phyloP scores from a whole-genome alignment of 108 stramenopile genomes.

The Nitzschia palea region DNA sequence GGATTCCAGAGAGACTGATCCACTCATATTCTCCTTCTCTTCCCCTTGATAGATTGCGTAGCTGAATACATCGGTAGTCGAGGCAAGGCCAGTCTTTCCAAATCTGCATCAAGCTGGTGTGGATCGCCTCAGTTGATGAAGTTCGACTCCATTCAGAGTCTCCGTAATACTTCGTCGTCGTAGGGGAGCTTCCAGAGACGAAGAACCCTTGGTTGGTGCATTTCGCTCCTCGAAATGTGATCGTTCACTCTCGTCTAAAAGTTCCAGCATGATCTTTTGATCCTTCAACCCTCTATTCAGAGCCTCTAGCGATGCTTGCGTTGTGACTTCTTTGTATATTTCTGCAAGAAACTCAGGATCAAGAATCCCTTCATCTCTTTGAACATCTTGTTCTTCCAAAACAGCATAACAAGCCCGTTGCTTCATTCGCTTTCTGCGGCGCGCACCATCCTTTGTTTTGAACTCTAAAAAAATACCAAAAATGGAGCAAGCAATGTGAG shows the following conservation, averaged over 20 bases:
- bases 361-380: constrained; percentile 8
- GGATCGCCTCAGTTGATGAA: neutral
- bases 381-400: constrained; percentile 22
- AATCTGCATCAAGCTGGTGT: too few relatives aligned
- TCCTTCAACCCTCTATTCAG: constrained; percentile 17
- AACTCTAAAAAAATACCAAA: constrained; percentile 3
- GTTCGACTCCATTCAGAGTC: neutral
- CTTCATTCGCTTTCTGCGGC: constrained; percentile 3
- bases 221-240: neutral
- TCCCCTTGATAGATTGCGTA: too few relatives aligned
- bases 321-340: constrained; percentile 14
- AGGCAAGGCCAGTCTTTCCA: too few relatives aligned
- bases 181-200: neutral
- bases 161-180: constrained; percentile 18
- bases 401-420: constrained; percentile 16
- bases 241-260: neutral
- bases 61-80: too few relatives aligned
- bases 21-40: too few relatives aligned
- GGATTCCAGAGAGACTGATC: too few relatives aligned
- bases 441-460: constrained; percentile 14
- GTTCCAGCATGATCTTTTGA: constrained; percentile 9
- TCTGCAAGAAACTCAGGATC: constrained; percentile 22
- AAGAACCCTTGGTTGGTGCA: neutral
- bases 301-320: neutral
- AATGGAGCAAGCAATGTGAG: too few relatives aligned